Percentiles rank a stretch among this genome's conserved stretches.
Conservation (phyloP, 2,329 filamentous ascomycete species). For the Annulohypoxylon truncatum region DNA sequence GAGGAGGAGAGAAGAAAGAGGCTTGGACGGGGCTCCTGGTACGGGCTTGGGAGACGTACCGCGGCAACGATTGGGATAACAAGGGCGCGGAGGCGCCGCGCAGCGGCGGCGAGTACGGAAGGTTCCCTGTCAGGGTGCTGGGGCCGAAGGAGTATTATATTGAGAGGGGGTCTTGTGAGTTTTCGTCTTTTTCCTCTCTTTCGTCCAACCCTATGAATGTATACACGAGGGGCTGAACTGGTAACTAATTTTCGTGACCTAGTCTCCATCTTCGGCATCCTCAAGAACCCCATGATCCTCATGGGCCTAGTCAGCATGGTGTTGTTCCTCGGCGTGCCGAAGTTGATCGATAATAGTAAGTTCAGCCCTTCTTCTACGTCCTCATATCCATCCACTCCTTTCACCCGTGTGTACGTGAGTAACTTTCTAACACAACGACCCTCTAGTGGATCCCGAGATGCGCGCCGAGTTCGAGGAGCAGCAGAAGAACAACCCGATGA, state of each 20-base stretch:
- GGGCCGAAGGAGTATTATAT: conserved; percentile 80
- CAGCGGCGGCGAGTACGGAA: conserved; percentile 42
- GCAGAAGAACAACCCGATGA: conserved; percentile 79
- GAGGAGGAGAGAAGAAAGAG: conserved; percentile 43
- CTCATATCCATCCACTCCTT: no score
- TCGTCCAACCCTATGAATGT: conserved; percentile 1
- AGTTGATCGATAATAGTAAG: conserved; percentile 95
- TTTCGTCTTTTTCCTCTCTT: background rate
- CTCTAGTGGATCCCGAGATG: conserved; percentile 93
- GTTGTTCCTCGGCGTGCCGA: conserved; percentile 92
- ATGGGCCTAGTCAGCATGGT: conserved; percentile 85
- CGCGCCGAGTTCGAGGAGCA: conserved; percentile 92
- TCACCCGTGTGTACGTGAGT: background rate
- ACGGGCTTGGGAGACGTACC: conserved; percentile 83
- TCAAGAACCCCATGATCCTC: conserved; percentile 97
- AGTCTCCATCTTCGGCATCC: conserved; percentile 83
- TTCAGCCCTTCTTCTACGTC: conserved; percentile 41
- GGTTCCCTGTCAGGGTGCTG: conserved; percentile 71
- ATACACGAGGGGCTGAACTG: background rate
- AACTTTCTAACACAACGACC: background rate
- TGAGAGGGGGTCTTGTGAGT: conserved; percentile 80
- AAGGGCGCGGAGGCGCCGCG: conserved; percentile 73
- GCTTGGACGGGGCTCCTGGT: conserved; percentile 53
- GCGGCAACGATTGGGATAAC: conserved; percentile 91
- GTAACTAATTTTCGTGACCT: conserved; percentile 18